These are phyloP conservation scores for Fermentozyma sake DNA, from an alignment of 1,139 yeast species.

Conservation along the genomic window DNA sequence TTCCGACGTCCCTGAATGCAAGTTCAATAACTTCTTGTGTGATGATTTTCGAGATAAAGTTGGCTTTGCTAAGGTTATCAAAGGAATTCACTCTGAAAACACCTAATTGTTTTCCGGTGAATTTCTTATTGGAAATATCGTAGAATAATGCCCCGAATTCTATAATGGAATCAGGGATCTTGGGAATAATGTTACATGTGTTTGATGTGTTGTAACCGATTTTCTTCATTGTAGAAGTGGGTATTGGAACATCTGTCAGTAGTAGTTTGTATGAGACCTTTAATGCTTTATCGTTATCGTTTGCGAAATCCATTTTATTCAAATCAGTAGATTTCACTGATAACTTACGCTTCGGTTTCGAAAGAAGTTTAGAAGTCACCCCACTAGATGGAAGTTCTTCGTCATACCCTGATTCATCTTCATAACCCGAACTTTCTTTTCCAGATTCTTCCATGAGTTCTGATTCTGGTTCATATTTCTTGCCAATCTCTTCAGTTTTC, in stretches of 20 bases:
- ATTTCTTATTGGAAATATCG: slow-evolving; percentile 43
- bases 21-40: slow-evolving; percentile 58
- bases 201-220: slow-evolving; percentile 32
- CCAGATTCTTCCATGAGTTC: too few relatives aligned
- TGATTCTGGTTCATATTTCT: too few relatives aligned
- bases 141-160: slow-evolving; percentile 66
- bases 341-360: too few relatives aligned
- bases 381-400: too few relatives aligned
- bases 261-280: slow-evolving; percentile 16
- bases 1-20: slow-evolving; percentile 52
- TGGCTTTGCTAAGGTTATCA: slow-evolving; percentile 62
- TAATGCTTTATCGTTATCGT: slow-evolving; percentile 1
- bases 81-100: slow-evolving; percentile 62
- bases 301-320: too few relatives aligned
- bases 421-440: too few relatives aligned
- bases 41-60: slow-evolving; percentile 53
- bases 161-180: slow-evolving; percentile 44
- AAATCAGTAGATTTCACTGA: too few relatives aligned
- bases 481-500: background rate
- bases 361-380: too few relatives aligned
- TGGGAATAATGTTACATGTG: slow-evolving; percentile 35
- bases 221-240: slow-evolving; percentile 31
- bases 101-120: slow-evolving; percentile 65
- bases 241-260: slow-evolving; percentile 30
- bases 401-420: too few relatives aligned